Conservation (phyloP, 1,284 basidiomycete genomes). For the Rhodotorula sp. region DNA sequence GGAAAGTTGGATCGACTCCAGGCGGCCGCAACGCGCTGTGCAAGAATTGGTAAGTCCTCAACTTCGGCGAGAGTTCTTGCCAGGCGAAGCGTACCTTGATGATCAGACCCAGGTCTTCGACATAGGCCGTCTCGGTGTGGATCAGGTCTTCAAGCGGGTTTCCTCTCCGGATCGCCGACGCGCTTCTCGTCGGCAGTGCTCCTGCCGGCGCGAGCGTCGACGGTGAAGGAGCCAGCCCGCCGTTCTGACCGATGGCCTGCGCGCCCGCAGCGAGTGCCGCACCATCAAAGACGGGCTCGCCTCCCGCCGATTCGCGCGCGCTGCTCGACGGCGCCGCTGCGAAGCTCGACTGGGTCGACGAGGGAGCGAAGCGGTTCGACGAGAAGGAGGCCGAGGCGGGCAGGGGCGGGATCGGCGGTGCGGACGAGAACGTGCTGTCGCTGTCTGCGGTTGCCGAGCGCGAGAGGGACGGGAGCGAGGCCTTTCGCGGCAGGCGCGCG, state of each 20-base stretch:
- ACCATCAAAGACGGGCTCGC: slow-evolving; percentile 27
- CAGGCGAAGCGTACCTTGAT: slow-evolving; percentile 70
- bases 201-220: too few species aligned
- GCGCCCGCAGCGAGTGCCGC: slow-evolving; percentile 1
- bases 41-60: background rate
- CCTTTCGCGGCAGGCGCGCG: slow-evolving; percentile 9
- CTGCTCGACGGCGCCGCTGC: background rate
- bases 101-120: slow-evolving; percentile 84
- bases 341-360: background rate
- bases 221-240: background rate
- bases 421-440: background rate
- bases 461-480: slow-evolving; percentile 4
- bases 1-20: slow-evolving; percentile 96
- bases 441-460: background rate
- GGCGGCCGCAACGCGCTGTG: slow-evolving; percentile 88
- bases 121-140: slow-evolving; percentile 88
- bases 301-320: slow-evolving; percentile 22
- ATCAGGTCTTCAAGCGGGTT: slow-evolving; percentile 91
- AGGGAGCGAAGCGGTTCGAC: background rate
- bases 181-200: background rate
- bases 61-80: too few species aligned
- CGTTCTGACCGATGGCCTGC: background rate
- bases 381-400: slow-evolving; percentile 11
- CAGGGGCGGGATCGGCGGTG: slow-evolving; percentile 6
- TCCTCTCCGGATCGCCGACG: slow-evolving; percentile 16